A percentile compares a stretch with the other conserved stretches of the same genome.
Evolutionary conservation across 2,329 filamentous ascomycete genomes (phyloP).

Genomic region (Chaetomium olivaceum): DNA sequence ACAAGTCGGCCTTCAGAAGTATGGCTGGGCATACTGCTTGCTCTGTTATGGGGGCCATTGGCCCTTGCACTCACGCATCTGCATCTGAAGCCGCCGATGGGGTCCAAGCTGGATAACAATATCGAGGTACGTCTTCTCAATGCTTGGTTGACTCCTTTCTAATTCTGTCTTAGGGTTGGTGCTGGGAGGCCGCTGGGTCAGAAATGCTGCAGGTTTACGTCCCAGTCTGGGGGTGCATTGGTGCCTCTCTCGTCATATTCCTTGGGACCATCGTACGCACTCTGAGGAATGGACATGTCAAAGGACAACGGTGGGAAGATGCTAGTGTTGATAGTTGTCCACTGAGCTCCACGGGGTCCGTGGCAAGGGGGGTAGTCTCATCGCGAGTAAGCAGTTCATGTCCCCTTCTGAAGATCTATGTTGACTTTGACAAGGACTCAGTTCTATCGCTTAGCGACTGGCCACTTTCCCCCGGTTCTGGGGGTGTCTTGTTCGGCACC

Average conservation of each 20-base stretch:
- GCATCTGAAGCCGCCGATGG: not conserved
- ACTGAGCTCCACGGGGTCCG: not conserved
- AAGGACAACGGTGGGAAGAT: not conserved
- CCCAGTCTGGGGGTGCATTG: not conserved
- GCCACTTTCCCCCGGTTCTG: not conserved
- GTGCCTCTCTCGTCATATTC: not conserved
- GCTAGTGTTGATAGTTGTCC: not conserved
- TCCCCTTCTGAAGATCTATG: not conserved
- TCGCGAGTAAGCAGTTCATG: not conserved
- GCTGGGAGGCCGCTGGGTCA: not conserved
- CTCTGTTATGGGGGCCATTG: not conserved
- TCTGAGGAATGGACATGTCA: not conserved
- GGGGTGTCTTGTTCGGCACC: not conserved
- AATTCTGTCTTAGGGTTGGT: not conserved
- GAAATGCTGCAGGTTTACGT: not conserved
- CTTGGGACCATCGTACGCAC: not conserved
- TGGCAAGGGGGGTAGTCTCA: not conserved
- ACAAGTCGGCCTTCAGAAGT: not conserved
- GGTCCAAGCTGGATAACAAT: not conserved
- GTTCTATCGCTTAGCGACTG: conserved; percentile 1
- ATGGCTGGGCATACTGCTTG: not conserved
- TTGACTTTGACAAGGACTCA: not conserved
- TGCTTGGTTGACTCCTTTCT: not conserved
- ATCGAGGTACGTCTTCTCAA: not conserved
- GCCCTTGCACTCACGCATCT: not conserved